Evolutionary conservation across 148 eudicot species (phyloP).

Genomic region (Rhododendron simsii): DNA sequence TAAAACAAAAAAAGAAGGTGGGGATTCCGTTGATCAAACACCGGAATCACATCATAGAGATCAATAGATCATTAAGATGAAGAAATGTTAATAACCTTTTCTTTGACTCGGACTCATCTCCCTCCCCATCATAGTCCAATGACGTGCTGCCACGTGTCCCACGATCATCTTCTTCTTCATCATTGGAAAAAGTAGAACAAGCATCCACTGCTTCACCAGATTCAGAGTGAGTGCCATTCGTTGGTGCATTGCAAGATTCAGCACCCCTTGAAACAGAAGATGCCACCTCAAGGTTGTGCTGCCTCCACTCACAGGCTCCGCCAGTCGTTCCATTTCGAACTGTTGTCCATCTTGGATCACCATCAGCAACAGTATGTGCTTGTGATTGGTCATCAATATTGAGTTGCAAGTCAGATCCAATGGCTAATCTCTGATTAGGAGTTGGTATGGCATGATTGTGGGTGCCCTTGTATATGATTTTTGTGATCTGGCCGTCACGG

Average conservation of each 20-base stretch:
- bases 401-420: conserved; percentile 27
- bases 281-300: conserved; percentile 37
- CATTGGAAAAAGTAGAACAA: conserved; percentile 43
- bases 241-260: conserved; percentile 18
- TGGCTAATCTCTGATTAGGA: conserved; percentile 31
- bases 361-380: conserved; percentile 22
- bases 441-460: conserved; percentile 63
- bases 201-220: conserved; percentile 31
- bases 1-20: conserved; percentile 8
- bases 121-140: conserved; percentile 47
- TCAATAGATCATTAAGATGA: not conserved
- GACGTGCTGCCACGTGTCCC: conserved; percentile 54
- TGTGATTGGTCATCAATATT: conserved; percentile 33
- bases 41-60: not conserved
- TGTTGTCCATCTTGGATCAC: conserved; percentile 28
- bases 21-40: not conserved
- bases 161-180: conserved; percentile 48
- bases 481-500: conserved; percentile 56
- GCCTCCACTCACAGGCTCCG: conserved; percentile 30
- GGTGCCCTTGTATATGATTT: conserved; percentile 62
- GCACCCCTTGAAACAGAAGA: conserved; percentile 32
- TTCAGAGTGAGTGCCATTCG: conserved; percentile 25
- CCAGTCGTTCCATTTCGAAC: conserved; percentile 20
- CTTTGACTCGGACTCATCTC: conserved; percentile 52
- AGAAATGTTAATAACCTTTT: conserved; percentile 37